Conservation (phyloP, 768 basidiomycete genomes). For the Holtermannia corniformis region DNA sequence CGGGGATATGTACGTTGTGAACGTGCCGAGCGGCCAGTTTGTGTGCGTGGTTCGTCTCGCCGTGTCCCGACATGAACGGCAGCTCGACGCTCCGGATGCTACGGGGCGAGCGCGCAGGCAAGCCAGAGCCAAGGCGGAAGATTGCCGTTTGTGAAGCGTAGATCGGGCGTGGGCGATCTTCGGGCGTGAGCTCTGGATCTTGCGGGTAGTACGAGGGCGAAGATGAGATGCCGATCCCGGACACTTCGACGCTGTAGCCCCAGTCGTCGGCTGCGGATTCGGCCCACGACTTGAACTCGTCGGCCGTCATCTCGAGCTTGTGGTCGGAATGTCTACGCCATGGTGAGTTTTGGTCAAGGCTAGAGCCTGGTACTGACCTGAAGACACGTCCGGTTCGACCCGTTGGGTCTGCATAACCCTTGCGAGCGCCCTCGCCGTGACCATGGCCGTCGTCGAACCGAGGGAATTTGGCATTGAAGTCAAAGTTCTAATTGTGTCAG, state of each 20-base stretch:
- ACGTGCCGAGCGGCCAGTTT: constrained; percentile 18
- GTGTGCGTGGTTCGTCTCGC: constrained; percentile 30
- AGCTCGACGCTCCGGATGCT: constrained; percentile 32
- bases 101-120: constrained; percentile 35
- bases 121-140: constrained; percentile 29
- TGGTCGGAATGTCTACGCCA: constrained; percentile 35
- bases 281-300: constrained; percentile 37
- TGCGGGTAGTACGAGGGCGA: constrained; percentile 31
- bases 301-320: constrained; percentile 41
- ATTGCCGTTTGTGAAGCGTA: constrained; percentile 40
- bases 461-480: constrained; percentile 42
- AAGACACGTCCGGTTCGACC: constrained; percentile 41
- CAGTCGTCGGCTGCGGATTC: constrained; percentile 29
- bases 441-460: constrained; percentile 13
- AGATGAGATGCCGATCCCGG: constrained; percentile 36
- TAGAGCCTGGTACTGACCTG: constrained; percentile 19
- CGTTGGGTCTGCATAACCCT: constrained; percentile 40
- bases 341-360: too few relatives aligned
- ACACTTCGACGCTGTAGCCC: constrained; percentile 36
- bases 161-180: constrained; percentile 27
- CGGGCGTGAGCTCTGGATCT: constrained; percentile 7
- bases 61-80: constrained; percentile 35
- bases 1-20: constrained; percentile 15
- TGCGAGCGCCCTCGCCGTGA: constrained; percentile 14
- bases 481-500: constrained; percentile 19